Percentiles rank a stretch among this genome's conserved stretches.
These are phyloP conservation scores for Inosperma sp. DNA, from an alignment of 768 basidiomycete species.

Conservation along the genomic window DNA sequence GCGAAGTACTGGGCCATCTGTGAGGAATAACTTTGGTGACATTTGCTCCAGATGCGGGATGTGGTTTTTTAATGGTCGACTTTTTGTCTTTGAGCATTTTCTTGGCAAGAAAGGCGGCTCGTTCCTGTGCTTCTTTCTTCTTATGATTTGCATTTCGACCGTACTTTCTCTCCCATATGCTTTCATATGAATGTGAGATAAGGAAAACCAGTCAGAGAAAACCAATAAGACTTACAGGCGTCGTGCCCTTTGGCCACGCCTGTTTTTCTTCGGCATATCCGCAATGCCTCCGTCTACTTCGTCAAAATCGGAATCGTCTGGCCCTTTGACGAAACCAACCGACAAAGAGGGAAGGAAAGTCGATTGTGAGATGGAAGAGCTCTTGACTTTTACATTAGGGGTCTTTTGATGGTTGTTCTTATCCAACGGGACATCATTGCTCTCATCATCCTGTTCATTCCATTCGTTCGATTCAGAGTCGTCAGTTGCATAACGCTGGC, in stretches of 20 bases:
- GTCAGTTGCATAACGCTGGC: no score
- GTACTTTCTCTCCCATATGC: constrained; percentile 98
- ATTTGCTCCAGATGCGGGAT: no score
- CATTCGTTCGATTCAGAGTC: constrained; percentile 22
- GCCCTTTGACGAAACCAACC: constrained; percentile 78
- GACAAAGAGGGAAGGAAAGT: constrained; percentile 85
- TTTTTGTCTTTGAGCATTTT: constrained; percentile 17
- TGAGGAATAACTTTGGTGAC: neutral
- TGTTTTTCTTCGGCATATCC: constrained; percentile 70
- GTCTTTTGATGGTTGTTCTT: constrained; percentile 31
- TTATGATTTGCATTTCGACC: constrained; percentile 90
- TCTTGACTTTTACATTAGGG: neutral
- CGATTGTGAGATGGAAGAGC: constrained; percentile 12
- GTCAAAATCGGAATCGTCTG: constrained; percentile 73
- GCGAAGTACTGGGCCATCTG: no score
- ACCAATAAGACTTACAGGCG: constrained; percentile 66
- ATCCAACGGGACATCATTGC: constrained; percentile 21
- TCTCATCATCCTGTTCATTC: constrained; percentile 30
- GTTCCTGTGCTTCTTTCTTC: constrained; percentile 48
- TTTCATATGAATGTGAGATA: constrained; percentile 28
- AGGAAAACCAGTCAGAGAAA: constrained; percentile 1
- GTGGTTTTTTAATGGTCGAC: no score
- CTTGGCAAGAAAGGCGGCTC: constrained; percentile 9
- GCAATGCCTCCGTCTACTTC: constrained; percentile 46
- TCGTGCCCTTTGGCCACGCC: constrained; percentile 91